Conservation (phyloP, 2,329 filamentous ascomycete species). For the Zarea fungicola region DNA sequence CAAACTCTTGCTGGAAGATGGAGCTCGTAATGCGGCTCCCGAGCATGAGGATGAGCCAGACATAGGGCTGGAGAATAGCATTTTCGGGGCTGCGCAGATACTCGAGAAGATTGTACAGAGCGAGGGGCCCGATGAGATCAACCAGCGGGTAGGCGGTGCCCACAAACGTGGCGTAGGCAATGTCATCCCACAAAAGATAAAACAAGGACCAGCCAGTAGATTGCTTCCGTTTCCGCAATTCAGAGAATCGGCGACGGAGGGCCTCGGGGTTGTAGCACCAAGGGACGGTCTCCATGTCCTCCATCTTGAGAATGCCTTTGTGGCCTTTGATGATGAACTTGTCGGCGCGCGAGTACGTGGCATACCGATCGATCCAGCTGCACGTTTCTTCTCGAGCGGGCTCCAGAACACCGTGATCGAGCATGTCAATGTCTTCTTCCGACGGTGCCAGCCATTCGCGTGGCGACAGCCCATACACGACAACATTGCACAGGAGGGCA, state of each 20-base stretch:
- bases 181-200: constrained; percentile 36
- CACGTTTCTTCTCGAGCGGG: constrained; percentile 48
- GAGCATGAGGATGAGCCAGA: constrained; percentile 52
- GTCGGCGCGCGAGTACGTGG: constrained; percentile 33
- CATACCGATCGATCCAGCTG: constrained; percentile 48
- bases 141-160: constrained; percentile 31
- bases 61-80: constrained; percentile 40
- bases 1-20: constrained; percentile 49
- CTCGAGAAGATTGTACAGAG: constrained; percentile 47
- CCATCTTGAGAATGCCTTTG: constrained; percentile 38
- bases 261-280: constrained; percentile 36
- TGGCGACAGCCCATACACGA: constrained; percentile 41
- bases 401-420: constrained; percentile 28
- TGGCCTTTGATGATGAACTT: constrained; percentile 35
- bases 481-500: constrained; percentile 30
- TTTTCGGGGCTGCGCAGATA: constrained; percentile 43
- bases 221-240: not conserved
- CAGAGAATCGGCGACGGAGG: not conserved
- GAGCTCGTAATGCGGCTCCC: constrained; percentile 43
- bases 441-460: constrained; percentile 48
- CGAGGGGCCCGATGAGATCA: constrained; percentile 48
- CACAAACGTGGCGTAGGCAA: constrained; percentile 41
- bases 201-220: constrained; percentile 40
- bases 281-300: constrained; percentile 43
- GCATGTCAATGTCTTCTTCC: constrained; percentile 31